Base-by-base conservation (phyloP, 306 rosid genomes). In the Vigna unguiculata region DNA sequence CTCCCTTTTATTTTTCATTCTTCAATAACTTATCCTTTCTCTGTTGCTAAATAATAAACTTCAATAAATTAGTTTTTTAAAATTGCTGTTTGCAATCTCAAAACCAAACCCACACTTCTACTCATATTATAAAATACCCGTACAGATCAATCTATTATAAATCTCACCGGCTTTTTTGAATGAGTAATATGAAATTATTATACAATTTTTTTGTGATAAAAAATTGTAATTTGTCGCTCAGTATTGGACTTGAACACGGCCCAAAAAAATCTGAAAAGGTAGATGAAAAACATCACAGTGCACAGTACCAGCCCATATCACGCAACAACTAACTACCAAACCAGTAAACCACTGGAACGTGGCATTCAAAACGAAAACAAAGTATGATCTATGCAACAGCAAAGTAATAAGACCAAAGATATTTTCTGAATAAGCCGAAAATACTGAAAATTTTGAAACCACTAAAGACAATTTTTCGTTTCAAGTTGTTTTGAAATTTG, bases 401-500 rank as follows among this genome's bases (percentile, higher is more conserved):
- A 32, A 6, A 32, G 40, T 1, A 34, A 6, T 6, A 6, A 1
- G 48, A 38, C 49, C 24, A 63, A 41, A 65, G 9, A 64, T 19
- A 63, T 25, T n/a, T n/a, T n/a, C n/a, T n/a, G n/a, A n/a, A n/a
- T n/a, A 38, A 38, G 2, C 49, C 49, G 3, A 32, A 38, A 19
- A 63, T 28, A 34, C 10, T 10, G 70, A 11, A 11, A 38, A 64
- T n/a, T 8, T 16, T 16, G 32, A 21, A 19, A 54, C 24, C 16
- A 21, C 30, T 20, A 53, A 11, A 54, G 13, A 24, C 19, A 22
- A 21, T 15, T 10, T 32, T 25, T 0, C n/a, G 38, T 58, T 66
- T 21, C 13, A 21, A 14, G 45, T 69, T 30, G 61, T 47, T 70
- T 49, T 70, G 19, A 69, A 49, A 69, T 30, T 69, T 69, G 60